Percentiles rank a stretch among this genome's conserved stretches.
These are phyloP conservation scores for Chaetomium strumarium DNA, from an alignment of 2,329 filamentous ascomycete species.

Conservation along the genomic window DNA sequence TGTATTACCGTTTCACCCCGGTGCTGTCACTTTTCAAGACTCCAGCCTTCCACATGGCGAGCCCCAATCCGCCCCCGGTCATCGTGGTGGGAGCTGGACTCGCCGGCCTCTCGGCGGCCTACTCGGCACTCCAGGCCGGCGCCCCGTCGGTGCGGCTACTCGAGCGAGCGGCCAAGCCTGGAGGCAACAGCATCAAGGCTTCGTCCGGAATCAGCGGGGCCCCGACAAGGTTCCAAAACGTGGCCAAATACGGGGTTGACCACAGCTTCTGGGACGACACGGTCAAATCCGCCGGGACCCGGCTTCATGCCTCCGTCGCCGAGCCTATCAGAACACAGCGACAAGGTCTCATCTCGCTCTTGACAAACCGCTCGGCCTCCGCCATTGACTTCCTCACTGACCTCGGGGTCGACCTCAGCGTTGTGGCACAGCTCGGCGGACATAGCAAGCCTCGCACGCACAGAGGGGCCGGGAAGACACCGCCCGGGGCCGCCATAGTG, in stretches of 20 bases:
- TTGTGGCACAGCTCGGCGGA: constrained; percentile 54
- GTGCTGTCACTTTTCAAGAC: constrained; percentile 2
- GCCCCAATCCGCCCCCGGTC: constrained; percentile 29
- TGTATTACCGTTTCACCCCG: constrained; percentile 20
- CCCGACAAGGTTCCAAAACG: constrained; percentile 50
- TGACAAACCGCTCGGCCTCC: constrained; percentile 42
- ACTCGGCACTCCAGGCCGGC: constrained; percentile 47
- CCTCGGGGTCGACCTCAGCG: constrained; percentile 51
- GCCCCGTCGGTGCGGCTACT: constrained; percentile 48
- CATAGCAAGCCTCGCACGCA: constrained; percentile 53
- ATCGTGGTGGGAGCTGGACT: constrained; percentile 62
- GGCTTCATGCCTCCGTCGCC: constrained; percentile 29
- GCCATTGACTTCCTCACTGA: constrained; percentile 53
- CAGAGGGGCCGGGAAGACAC: constrained; percentile 47
- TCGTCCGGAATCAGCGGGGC: constrained; percentile 62
- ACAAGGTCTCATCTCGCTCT: constrained; percentile 40
- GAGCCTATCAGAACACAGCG: constrained; percentile 28
- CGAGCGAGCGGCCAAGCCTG: constrained; percentile 54
- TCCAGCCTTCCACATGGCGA: constrained; percentile 9
- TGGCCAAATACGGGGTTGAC: constrained; percentile 22
- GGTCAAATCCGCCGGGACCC: constrained; percentile 47
- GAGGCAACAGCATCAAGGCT: constrained; percentile 61
- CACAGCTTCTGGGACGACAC: constrained; percentile 50
- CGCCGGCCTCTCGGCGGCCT: constrained; percentile 55
- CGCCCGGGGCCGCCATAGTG: constrained; percentile 55